Evolutionary conservation across 345 rosid genomes (phyloP).

Genomic region (Eutrema japonicum): DNA sequence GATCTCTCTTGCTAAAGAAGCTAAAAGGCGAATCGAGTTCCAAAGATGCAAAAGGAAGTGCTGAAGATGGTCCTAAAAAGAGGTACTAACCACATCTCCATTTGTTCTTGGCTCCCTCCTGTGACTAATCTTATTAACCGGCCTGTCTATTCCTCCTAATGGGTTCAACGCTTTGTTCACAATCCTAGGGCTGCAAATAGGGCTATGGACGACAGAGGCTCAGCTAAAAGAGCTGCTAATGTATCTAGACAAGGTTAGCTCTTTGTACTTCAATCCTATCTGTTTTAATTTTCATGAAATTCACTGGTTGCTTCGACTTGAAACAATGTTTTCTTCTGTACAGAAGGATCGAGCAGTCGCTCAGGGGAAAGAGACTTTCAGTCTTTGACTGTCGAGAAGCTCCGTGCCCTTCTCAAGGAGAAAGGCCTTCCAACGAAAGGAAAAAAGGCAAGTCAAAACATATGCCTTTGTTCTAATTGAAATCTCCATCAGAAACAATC

Average conservation of each 20-base stretch:
- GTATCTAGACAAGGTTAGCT: conserved; percentile 60
- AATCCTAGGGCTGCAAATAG: conserved; percentile 70
- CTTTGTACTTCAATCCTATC: neutral
- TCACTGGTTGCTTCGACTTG: neutral
- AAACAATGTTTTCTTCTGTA: neutral
- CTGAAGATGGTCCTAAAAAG: conserved; percentile 73
- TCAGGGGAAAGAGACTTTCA: conserved; percentile 65
- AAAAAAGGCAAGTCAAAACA: conserved; percentile 64
- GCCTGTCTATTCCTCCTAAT: neutral
- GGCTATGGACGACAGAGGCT: conserved; percentile 57
- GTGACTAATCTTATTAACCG: neutral
- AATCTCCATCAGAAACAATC: neutral
- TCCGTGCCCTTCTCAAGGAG: conserved; percentile 81
- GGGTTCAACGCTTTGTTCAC: conserved; percentile 8
- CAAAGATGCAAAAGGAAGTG: conserved; percentile 57
- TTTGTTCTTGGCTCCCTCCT: neutral
- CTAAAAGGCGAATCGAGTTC: conserved; percentile 67
- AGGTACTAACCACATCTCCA: conserved; percentile 47
- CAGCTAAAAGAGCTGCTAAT: conserved; percentile 67
- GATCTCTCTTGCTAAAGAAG: conserved; percentile 79
- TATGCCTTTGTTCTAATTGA: neutral
- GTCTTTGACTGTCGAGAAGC: conserved; percentile 83
- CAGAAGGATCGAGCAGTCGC: conserved; percentile 72
- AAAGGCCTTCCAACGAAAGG: conserved; percentile 75
- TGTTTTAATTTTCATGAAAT: neutral